A percentile compares a stretch with the other conserved stretches of the same genome.
Evolutionary conservation across 176 grass and related monocot genomes (phyloP).

Genomic region (Tuctoria greenei): DNA sequence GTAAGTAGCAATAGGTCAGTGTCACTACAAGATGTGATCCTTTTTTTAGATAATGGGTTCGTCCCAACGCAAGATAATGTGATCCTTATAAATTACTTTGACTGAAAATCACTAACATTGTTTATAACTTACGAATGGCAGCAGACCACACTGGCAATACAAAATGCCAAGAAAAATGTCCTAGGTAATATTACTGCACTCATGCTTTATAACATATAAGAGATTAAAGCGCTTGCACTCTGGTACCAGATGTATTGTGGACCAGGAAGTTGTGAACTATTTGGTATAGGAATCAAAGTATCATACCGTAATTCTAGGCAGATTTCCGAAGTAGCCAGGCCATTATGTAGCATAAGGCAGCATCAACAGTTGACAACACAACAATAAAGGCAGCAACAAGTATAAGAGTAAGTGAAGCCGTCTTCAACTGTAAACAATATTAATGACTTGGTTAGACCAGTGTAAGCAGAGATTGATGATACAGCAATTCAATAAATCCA

Average conservation of each 20-base stretch:
- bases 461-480: neutral
- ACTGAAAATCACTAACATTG: too few relatives aligned
- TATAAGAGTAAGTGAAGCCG: constrained; percentile 63
- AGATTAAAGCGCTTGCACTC: neutral
- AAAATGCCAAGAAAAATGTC: neutral
- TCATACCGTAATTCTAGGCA: constrained; percentile 51
- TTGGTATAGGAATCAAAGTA: constrained; percentile 1
- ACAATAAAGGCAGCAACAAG: constrained; percentile 84
- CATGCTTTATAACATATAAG: constrained; percentile 5
- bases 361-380: constrained; percentile 75
- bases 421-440: constrained; percentile 65
- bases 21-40: constrained; percentile 15
- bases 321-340: constrained; percentile 77
- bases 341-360: constrained; percentile 71
- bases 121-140: neutral
- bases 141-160: neutral
- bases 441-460: constrained; percentile 20
- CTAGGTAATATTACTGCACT: neutral
- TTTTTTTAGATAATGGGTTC: too few relatives aligned
- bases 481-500: neutral
- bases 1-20: neutral
- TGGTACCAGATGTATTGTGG: neutral
- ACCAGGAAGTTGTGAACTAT: constrained; percentile 16
- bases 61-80: too few relatives aligned
- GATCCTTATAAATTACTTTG: too few relatives aligned